A percentile compares a stretch with the other conserved stretches of the same genome.
Evolutionary conservation across 2,329 filamentous ascomycete genomes (phyloP).

Genomic region (Diplocarpon rosae): DNA sequence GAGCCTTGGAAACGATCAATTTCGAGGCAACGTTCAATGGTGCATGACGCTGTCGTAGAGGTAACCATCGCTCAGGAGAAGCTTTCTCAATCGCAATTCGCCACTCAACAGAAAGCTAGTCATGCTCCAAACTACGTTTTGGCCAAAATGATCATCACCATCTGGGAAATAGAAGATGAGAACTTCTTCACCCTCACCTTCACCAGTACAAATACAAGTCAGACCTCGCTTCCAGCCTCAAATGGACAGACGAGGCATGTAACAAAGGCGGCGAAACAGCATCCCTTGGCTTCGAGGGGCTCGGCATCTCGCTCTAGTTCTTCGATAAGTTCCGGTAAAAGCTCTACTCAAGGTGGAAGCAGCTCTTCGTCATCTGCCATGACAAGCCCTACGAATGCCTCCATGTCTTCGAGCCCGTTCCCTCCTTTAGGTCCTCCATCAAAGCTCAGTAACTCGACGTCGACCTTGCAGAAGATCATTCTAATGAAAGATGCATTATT

Average conservation of each 20-base stretch:
- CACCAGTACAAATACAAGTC: conserved; percentile 42
- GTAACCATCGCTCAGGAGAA: conserved; percentile 45
- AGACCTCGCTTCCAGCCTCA: conserved; percentile 23
- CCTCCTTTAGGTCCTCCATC: conserved; percentile 57
- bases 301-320: conserved; percentile 19
- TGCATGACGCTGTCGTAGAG: conserved; percentile 54
- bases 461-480: conserved; percentile 60
- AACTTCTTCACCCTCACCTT: conserved; percentile 68
- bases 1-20: conserved; percentile 13
- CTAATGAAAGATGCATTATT: conserved; percentile 68
- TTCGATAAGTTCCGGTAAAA: conserved; percentile 19
- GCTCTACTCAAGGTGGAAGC: conserved; percentile 18
- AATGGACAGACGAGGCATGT: conserved; percentile 15
- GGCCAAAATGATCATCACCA: conserved; percentile 66
- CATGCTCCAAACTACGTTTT: conserved; percentile 34
- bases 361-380: conserved; percentile 28
- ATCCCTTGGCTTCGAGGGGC: conserved; percentile 2
- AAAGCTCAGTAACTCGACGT: conserved; percentile 43
- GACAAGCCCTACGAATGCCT: conserved; percentile 40
- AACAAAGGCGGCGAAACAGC: conserved; percentile 6
- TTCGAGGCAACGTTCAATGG: conserved; percentile 28
- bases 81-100: conserved; percentile 11
- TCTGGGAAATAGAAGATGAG: conserved; percentile 59
- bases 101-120: neutral
- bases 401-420: conserved; percentile 47